Evolutionary conservation across 2,329 filamentous ascomycete species (phyloP).

Genomic region (Sporothrix variecibatus): DNA sequence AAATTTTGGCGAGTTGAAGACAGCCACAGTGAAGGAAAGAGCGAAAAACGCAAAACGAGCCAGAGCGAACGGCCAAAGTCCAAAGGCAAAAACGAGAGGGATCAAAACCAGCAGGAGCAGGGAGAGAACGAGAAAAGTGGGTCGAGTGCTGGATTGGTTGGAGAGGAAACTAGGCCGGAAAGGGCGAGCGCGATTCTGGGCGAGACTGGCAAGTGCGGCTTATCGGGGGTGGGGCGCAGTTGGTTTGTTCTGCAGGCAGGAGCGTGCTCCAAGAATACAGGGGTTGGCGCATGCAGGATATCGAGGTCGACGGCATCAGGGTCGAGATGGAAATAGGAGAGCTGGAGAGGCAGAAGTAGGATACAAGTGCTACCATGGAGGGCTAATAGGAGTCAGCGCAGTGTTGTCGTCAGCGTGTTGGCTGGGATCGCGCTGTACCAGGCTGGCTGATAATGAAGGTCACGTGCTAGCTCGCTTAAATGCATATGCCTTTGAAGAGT

Average conservation of each 20-base stretch:
- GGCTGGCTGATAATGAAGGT: neutral
- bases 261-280: neutral
- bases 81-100: constrained; percentile 24
- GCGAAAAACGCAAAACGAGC: constrained; percentile 16
- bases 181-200: constrained; percentile 15
- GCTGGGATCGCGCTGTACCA: neutral
- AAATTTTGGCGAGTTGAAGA: constrained; percentile 30
- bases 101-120: constrained; percentile 8
- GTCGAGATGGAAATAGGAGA: neutral
- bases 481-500: neutral
- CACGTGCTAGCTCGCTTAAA: constrained; percentile 12
- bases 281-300: neutral
- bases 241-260: constrained; percentile 3
- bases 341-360: neutral
- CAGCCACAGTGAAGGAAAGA: constrained; percentile 7
- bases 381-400: neutral
- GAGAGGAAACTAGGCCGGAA: constrained; percentile 23
- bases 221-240: constrained; percentile 26
- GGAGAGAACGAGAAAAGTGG: constrained; percentile 19
- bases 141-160: constrained; percentile 13
- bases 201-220: constrained; percentile 15
- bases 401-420: neutral
- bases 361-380: neutral
- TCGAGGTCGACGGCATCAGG: neutral
- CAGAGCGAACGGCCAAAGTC: constrained; percentile 23